Evolutionary conservation across 257 asterid genomes (phyloP), one percentile per base, ranked within the genome.

Genomic region (Solanum ossicruentum): DNA sequence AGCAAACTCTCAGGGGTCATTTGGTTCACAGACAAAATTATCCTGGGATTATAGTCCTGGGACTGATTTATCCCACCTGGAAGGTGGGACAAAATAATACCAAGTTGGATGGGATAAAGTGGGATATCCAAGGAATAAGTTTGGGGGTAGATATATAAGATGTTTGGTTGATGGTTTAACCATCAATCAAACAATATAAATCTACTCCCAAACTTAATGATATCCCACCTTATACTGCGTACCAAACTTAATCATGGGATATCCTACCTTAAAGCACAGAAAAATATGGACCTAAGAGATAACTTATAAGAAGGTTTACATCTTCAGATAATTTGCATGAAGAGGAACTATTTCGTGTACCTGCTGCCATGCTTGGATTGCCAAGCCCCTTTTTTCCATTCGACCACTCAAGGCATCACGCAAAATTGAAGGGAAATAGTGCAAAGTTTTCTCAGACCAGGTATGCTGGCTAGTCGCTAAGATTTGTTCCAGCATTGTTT

Each of bases 391-490:
- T 85, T 94, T 93, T 88, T 95, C 98, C 57, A 89, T 87, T 83
- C 99, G 92, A 23, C 96, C 98, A 61, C 88, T 89, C 94, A 96
- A 92, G 86, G 94, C 94, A 86, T 96, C 99, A 82, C 94, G 97
- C 70, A 96, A 78, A 84, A 94, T 87, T 82, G 98, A 86, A 83
- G 99, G 99, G 88, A 96, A 96, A 89, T 93, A 90, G 83, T 93
- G 97, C 85, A 95, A 90, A 84, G 99, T 95, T 90, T 96, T 95
- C 88, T 96, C 99, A 26, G 99, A 96, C 99, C 99, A 96, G n/a
- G 97, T 89, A 90, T 96, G 99, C 86, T 94, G 98, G 90, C 99
- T 96, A 86, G 95, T 90, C 79, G 98, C 96, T 58, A 95, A 89
- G 89, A 96, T 90, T 87, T 95, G 98, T 84, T 96, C 99, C 93